Conservation (phyloP, 2,329 filamentous ascomycete species). For the Fusarium irregulare region DNA sequence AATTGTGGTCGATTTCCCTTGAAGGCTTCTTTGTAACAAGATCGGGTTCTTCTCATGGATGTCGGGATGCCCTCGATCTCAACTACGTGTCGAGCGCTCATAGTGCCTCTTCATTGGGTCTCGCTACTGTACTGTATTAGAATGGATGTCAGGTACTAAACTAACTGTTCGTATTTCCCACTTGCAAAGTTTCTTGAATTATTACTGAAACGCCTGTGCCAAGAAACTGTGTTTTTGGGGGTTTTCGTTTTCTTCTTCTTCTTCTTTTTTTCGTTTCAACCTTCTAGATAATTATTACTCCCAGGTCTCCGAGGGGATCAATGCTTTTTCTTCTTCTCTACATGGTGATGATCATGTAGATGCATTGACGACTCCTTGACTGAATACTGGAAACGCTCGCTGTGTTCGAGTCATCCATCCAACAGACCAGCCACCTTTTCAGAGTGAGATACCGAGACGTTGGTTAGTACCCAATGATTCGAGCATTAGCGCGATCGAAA, state of each 20-base stretch:
- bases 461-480: slow-evolving; percentile 14
- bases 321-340: not conserved
- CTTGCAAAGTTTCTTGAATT: slow-evolving; percentile 1
- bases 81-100: not conserved
- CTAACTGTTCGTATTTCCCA: not conserved
- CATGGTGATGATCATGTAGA: not conserved
- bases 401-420: not conserved
- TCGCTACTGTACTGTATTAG: not conserved
- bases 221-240: slow-evolving; percentile 14
- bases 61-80: not conserved
- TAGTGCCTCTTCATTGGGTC: not conserved
- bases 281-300: slow-evolving; percentile 5
- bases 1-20: slow-evolving; percentile 22
- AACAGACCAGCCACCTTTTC: not conserved
- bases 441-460: slow-evolving; percentile 21
- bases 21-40: slow-evolving; percentile 5
- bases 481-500: slow-evolving; percentile 25
- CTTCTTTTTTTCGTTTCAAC: slow-evolving; percentile 28
- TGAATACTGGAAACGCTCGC: not conserved
- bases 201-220: slow-evolving; percentile 3
- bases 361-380: not conserved
- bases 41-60: not conserved
- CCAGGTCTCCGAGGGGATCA: not conserved
- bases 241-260: no score
- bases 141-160: not conserved